Evolutionary conservation across 805 yeast genomes (phyloP), one percentile per base, ranked within the genome.

Genomic region (Komagataella kurtzmanii): DNA sequence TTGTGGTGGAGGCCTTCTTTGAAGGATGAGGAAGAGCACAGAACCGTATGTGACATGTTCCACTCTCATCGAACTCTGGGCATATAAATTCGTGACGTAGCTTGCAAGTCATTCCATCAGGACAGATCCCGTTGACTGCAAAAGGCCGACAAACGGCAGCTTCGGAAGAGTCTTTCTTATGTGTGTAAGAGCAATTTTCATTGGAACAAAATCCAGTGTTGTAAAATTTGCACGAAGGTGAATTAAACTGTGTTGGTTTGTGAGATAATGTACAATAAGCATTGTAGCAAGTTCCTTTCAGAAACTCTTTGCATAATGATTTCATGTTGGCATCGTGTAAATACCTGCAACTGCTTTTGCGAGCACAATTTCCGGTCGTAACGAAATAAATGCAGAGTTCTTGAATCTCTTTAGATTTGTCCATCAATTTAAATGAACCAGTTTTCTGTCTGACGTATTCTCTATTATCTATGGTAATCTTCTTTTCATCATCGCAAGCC

Each of bases 51-150:
- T 79, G 71, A 62, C 95, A 86, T 36, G 56, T 59, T 10, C 83
- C 84, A n/a, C 69, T 68, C 54, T 78, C 80, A 55, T 77, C 82
- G 57, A 73, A 76, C 59, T 85, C 91, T 0, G 95, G 91, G 65
- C 95, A 86, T 53, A 77, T 77, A 56, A 70, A 74, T 14, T 66
- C 64, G 60, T 86, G 95, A 43, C 74, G 63, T 48, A 75, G 73
- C 5, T 74, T 70, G 60, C 95, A 86, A 30, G 59, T 55, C 23
- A 65, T 59, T 0, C 93, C 95, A 21, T 76, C 63, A 30, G 69
- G 75, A 63, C 95, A 87, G 66, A 76, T 84, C 1, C 90, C 89
- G 17, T 77, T 77, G 40, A 81, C 58, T 3, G 90, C 75, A 67
- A 86, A 87, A 24, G 76, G 80, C 19, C 87, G 69, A 59, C 95